phyloP scores from a whole-genome alignment of 495 filamentous ascomycete species.

The Penicillium malachiteum region DNA sequence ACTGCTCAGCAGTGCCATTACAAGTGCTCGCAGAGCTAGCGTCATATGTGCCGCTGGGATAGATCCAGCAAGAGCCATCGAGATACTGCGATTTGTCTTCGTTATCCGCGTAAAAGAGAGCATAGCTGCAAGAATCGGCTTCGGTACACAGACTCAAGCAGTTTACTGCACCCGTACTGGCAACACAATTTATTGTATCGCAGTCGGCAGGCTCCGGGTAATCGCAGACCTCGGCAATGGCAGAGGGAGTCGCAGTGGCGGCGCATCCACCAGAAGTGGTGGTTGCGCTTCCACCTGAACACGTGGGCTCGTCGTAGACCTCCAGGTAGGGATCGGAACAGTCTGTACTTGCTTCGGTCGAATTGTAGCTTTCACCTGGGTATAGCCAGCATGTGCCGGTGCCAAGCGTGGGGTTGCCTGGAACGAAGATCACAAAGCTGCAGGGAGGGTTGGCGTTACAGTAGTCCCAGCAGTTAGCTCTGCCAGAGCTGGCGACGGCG shows the following conservation, averaged over 20 bases:
- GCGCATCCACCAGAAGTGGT: slow-evolving; percentile 26
- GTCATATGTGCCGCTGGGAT: slow-evolving; percentile 25
- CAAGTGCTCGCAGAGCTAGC: slow-evolving; percentile 17
- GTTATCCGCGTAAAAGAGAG: slow-evolving; percentile 23
- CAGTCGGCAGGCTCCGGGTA: slow-evolving; percentile 22
- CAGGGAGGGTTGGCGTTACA: slow-evolving; percentile 29
- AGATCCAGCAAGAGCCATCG: slow-evolving; percentile 24
- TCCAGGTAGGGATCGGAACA: slow-evolving; percentile 18
- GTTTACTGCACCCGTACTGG: slow-evolving; percentile 22
- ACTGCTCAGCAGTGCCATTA: slow-evolving; percentile 17
- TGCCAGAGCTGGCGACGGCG: slow-evolving; percentile 22
- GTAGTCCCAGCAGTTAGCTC: slow-evolving; percentile 27
- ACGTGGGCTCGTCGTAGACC: slow-evolving; percentile 20
- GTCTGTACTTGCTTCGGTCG: slow-evolving; percentile 18
- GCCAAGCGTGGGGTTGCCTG: slow-evolving; percentile 22
- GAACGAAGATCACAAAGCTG: slow-evolving; percentile 25
- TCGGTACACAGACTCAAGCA: slow-evolving; percentile 27
- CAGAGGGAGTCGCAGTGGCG: slow-evolving; percentile 28
- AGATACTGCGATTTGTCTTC: slow-evolving; percentile 17
- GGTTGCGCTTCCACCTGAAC: slow-evolving; percentile 20
- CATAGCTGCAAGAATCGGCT: slow-evolving; percentile 28
- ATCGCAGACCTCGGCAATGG: slow-evolving; percentile 28
- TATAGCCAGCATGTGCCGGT: slow-evolving; percentile 29
- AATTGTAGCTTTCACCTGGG: slow-evolving; percentile 24
- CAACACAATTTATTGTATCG: slow-evolving; percentile 17